phyloP scores from a whole-genome alignment of 2,329 filamentous ascomycete genomes.

The Akanthomyces uredinophilus region DNA sequence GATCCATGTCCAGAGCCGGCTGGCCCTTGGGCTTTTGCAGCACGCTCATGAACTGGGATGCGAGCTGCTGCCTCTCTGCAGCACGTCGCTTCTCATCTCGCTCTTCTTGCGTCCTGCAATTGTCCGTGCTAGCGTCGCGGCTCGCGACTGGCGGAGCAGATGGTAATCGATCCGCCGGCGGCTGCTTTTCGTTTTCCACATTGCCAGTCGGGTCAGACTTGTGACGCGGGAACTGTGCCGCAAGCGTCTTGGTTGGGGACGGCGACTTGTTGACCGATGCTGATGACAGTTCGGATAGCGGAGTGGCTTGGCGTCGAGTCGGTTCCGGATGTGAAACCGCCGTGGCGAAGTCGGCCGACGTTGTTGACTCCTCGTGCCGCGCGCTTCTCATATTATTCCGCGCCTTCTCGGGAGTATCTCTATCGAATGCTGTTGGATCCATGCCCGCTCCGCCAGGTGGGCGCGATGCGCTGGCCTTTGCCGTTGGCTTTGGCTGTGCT shows the following conservation, averaged over 20 bases:
- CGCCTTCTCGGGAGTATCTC: conserved; percentile 23
- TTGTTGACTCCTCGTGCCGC: conserved; percentile 21
- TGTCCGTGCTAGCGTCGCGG: background rate
- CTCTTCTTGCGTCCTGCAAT: conserved; percentile 16
- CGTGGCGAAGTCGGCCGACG: conserved; percentile 37
- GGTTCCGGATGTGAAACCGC: conserved; percentile 35
- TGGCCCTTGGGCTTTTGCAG: conserved; percentile 26
- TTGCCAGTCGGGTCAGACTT: conserved; percentile 18
- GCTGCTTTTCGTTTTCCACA: conserved; percentile 12
- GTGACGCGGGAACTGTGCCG: conserved; percentile 12
- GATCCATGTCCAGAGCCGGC: conserved; percentile 11
- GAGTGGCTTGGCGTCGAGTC: conserved; percentile 25
- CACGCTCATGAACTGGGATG: conserved; percentile 39
- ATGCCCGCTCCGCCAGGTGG: conserved; percentile 25
- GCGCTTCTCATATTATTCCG: conserved; percentile 13
- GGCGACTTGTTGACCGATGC: conserved; percentile 39
- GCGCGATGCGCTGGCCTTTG: conserved; percentile 18
- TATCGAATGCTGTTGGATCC: conserved; percentile 37
- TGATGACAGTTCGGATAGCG: conserved; percentile 37
- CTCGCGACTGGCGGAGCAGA: background rate
- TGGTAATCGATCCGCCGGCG: background rate
- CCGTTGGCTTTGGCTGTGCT: conserved; percentile 9
- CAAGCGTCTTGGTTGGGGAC: conserved; percentile 26
- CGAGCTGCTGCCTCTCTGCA: conserved; percentile 37
- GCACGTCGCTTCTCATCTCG: conserved; percentile 23